Evolutionary conservation across 1,284 basidiomycete genomes (phyloP), one percentile per base, ranked within the genome.

Genomic region (Malassezia restricta): DNA sequence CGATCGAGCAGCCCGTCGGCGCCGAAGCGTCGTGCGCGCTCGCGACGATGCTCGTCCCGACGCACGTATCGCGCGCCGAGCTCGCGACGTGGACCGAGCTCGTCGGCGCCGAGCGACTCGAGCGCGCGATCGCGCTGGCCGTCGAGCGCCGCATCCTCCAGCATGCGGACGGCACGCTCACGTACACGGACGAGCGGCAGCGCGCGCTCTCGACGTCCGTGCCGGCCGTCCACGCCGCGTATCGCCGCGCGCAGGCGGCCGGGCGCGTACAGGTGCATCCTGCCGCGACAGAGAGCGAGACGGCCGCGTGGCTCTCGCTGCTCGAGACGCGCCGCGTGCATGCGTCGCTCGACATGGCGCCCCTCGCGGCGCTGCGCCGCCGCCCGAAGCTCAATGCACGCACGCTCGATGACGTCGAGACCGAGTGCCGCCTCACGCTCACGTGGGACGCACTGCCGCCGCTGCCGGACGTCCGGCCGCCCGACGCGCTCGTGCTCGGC

Each of bases 111-210:
- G 48, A 14, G 5, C 40, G 33, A 12, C 54, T 66, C 31, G 64
- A 64, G 27, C 39, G 40, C 29, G 61, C 62, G 0, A 54, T 63
- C 33, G 52, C 49, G 15, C 51, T 52, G 5, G 24, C 64, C 35
- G 39, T 66, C 8, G 58, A 33, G 37, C 37, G 24, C 29, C 42
- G 44, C 31, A 31, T 46, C 17, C 33, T 35, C 15, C 47, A 49
- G 44, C 47, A 46, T 11, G 8, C 40, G 7, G 33, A 32, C 8
- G 46, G 49, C 37, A 28, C 12, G 28, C 53, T 55, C 15, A 47
- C 29, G 43, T 55, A 41, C 33, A 31, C 45, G 42, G 53, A 55
- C 37, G 53, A 55, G 39, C 24, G 37, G 20, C 11, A n/a, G 32
- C 47, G 40, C 5, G 24, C 40, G 14, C 15, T 45, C 33, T 17